These are phyloP conservation scores for Kluyveromyces starmeri DNA, from an alignment of 805 yeast species.

Conservation along the genomic window DNA sequence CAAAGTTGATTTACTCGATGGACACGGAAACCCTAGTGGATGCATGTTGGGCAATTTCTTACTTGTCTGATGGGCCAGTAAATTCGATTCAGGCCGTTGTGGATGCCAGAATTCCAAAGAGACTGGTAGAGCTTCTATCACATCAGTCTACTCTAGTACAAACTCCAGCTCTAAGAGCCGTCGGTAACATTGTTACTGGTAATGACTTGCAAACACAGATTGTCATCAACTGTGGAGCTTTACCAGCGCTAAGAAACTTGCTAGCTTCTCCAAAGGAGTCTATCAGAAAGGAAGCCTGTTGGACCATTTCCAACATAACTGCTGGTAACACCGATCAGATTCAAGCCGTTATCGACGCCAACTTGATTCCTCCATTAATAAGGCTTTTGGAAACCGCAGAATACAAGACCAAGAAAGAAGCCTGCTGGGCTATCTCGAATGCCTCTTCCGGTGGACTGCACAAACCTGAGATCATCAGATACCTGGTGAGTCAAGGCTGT, in stretches of 20 bases:
- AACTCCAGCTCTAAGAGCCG: constrained; percentile 95
- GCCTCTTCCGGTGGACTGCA: constrained; percentile 93
- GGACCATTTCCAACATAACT: constrained; percentile 97
- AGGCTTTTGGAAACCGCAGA: constrained; percentile 76
- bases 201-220: constrained; percentile 93
- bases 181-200: constrained; percentile 97
- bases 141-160: constrained; percentile 82
- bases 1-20: constrained; percentile 80
- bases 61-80: constrained; percentile 84
- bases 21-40: constrained; percentile 93
- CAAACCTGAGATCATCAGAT: constrained; percentile 88
- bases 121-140: constrained; percentile 82
- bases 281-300: constrained; percentile 94
- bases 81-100: constrained; percentile 95
- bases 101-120: constrained; percentile 89
- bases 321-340: constrained; percentile 95
- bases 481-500: constrained; percentile 90
- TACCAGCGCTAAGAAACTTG: constrained; percentile 74
- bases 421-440: constrained; percentile 98
- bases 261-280: constrained; percentile 82
- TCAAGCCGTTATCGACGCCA: constrained; percentile 92
- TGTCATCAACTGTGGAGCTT: constrained; percentile 85
- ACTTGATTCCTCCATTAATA: constrained; percentile 84
- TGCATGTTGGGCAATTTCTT: constrained; percentile 98
- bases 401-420: constrained; percentile 94